These are phyloP conservation scores for Petunia axillaris DNA, from an alignment of 257 asterid genomes.

Conservation along the genomic window DNA sequence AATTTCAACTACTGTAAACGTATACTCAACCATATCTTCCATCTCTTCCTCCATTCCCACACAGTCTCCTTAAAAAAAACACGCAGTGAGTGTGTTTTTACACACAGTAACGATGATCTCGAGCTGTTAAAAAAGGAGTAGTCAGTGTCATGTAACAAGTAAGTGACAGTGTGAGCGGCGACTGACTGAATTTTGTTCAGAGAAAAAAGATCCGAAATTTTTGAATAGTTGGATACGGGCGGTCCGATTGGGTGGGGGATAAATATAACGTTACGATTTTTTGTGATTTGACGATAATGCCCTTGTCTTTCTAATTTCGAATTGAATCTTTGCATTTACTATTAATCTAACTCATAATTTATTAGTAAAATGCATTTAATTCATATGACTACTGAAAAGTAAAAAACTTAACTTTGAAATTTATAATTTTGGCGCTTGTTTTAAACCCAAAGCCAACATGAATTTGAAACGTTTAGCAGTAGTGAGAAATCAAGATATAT, in stretches of 20 bases:
- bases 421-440: not conserved
- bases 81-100: conserved; percentile 14
- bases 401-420: not conserved
- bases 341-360: too few species aligned
- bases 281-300: conserved; percentile 35
- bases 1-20: conserved; percentile 74
- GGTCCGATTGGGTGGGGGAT: conserved; percentile 32
- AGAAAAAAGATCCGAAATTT: conserved; percentile 47
- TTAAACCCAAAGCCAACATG: too few species aligned
- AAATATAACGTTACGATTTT: conserved; percentile 42
- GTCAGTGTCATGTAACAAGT: not conserved
- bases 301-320: conserved; percentile 9
- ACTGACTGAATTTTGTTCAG: conserved; percentile 26
- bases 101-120: conserved; percentile 5
- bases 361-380: too few species aligned
- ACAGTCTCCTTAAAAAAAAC: not conserved
- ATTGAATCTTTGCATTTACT: not conserved
- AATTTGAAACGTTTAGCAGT: too few species aligned
- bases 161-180: conserved; percentile 8
- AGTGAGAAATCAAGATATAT: too few species aligned
- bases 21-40: conserved; percentile 56
- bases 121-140: conserved; percentile 2
- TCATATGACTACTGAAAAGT: not conserved
- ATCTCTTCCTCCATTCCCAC: conserved; percentile 61
- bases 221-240: conserved; percentile 54